Percentiles rank a stretch among this genome's conserved stretches.
phyloP scores from a whole-genome alignment of 805 yeast genomes.

The Candida nemodendra region DNA sequence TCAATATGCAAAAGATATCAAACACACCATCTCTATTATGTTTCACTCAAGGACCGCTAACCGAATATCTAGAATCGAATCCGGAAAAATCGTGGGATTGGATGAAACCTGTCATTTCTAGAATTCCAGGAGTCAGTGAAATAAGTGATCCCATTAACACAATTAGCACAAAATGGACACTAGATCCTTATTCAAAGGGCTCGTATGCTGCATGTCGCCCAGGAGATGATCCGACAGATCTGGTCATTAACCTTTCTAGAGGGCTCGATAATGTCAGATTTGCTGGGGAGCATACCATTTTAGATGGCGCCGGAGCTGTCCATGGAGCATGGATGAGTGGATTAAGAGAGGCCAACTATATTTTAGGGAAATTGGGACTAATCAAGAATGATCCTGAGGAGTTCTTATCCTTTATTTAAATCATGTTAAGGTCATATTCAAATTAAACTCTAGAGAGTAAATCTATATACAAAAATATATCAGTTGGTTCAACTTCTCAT shows the following conservation, averaged over 20 bases:
- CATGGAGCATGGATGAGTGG: slow-evolving; percentile 88
- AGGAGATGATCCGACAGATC: slow-evolving; percentile 66
- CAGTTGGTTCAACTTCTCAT: too few relatives aligned
- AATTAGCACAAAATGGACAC: slow-evolving; percentile 71
- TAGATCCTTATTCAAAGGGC: slow-evolving; percentile 76
- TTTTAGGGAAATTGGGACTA: slow-evolving; percentile 22
- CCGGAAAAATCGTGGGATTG: slow-evolving; percentile 56
- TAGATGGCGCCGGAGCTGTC: slow-evolving; percentile 88
- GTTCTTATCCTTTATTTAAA: slow-evolving; percentile 7
- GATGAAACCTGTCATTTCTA: slow-evolving; percentile 50
- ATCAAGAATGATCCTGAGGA: slow-evolving; percentile 40
- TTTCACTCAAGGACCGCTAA: slow-evolving; percentile 70
- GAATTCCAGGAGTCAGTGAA: slow-evolving; percentile 4
- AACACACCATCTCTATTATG: slow-evolving; percentile 56
- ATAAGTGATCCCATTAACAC: slow-evolving; percentile 38
- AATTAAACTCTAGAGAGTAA: too few relatives aligned
- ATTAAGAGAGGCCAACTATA: slow-evolving; percentile 27
- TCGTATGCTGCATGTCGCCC: slow-evolving; percentile 73
- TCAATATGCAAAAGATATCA: slow-evolving; percentile 54
- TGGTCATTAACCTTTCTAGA: slow-evolving; percentile 57
- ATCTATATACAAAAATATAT: too few relatives aligned
- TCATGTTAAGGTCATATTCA: too few relatives aligned
- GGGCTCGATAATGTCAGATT: slow-evolving; percentile 65
- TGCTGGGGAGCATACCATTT: slow-evolving; percentile 88
- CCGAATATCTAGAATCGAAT: slow-evolving; percentile 53